Base-by-base conservation (phyloP, 352 stramenopile genomes). In the Globisporangium radiosum region DNA sequence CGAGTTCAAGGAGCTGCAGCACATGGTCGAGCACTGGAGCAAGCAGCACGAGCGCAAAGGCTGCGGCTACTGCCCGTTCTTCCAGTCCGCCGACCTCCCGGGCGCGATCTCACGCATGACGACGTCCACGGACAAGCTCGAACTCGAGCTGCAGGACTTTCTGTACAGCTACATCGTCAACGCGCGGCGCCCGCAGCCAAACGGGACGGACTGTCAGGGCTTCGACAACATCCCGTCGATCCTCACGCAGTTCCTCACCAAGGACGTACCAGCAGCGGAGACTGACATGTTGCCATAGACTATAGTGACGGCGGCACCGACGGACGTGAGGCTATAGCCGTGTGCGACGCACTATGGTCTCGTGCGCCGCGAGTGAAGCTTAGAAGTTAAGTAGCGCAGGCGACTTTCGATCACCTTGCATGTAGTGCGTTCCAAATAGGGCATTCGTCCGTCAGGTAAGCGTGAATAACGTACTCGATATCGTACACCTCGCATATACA, bases 141-240 rank as follows among this genome's bases (percentile, higher is more conserved):
- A 56, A 39, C n/a, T 19, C n/a, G 19, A 51, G 6, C 7, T 62
- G 1, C 39, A 51, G 19, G 39, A 56, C 1, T 54, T 62, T 5
- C 40, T 62, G 0, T 25, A 51, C 14, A 7, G 3, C 8, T 62
- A 52, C 48, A 44, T 56, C 19, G 42, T n/a, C 10, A 47, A 56
- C 11, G 38, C 56, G 39, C 56, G 56, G 5, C 56, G 48, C 7
- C 56, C 56, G 19, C 56, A 48, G 9, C 48, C 48, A 15, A 45
- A 13, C 40, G 49, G 44, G 48, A 13, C 13, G 37, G 48, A 56
- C 19, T 62, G 56, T 19, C 48, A 62, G 56, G 56, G 56, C 56
- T 62, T 62, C 17, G 56, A 62, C 48, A 47, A 62, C 48, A 56
- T 62, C 56, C 40, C 56, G 40, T 62, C 56, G 11, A 19, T 62